Base-by-base conservation (phyloP, 345 rosid genomes). In the Arabidopsis thaliana region DNA sequence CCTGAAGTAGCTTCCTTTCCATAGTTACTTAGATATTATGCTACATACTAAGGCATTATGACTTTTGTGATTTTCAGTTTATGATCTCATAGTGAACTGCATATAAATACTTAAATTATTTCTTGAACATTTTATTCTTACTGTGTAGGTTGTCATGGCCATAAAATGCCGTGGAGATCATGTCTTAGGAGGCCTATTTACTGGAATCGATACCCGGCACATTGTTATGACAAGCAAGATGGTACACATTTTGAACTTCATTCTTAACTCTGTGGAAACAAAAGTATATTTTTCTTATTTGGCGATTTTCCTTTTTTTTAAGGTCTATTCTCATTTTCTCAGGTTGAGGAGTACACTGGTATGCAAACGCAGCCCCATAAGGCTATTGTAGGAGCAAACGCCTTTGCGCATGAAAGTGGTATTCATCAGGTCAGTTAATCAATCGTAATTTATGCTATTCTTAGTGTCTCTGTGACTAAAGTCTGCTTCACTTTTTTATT, bases 351-450 rank as follows among this genome's bases (percentile, higher is more conserved):
- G 38, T 87, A 84, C 71, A 87, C 94, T 1, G 97, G 96, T 14
- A 79, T 92, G 82, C 83, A 82, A 2, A 80, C 86, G 45, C 97
- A 90, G 83, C 94, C 97, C 6, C 97, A 92, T 80, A 92, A 92
- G 78, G 97, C 96, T 23, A 87, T 91, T 71, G 93, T 92, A 74
- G 93, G 96, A 75, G 96, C 86, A 46, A 92, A 92, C 74, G 96
- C 97, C 80, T 92, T 92, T 82, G 95, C 96, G 49, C 96, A 90
- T 78, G 93, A 89, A 77, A 93, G 98, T 78, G 96, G 97, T 64
- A 86, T 89, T 70, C 97, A 88, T 82, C 92, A 92, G 92, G 97
- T 89, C 70, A 49, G 82, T 60, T 67, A 1, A 57, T 4, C 20
- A 57, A 40, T 1, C 16, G 12, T 53, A 41, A 16, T 38, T 49